These are phyloP conservation scores for Phytophthora parvispora DNA, from an alignment of 352 stramenopile species.

Conservation along the genomic window DNA sequence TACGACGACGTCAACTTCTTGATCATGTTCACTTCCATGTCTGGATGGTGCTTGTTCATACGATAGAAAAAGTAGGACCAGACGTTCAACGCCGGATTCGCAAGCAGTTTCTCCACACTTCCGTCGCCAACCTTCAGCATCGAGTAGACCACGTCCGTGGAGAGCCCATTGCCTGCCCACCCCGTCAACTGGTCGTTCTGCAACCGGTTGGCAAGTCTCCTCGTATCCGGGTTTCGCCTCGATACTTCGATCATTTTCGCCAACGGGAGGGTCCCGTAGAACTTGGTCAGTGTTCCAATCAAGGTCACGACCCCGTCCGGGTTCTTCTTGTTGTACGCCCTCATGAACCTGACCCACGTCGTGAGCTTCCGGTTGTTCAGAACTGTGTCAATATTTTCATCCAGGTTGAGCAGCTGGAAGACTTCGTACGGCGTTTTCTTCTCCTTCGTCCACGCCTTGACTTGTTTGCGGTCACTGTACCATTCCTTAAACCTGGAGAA, in stretches of 20 bases:
- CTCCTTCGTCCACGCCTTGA: constrained; percentile 4
- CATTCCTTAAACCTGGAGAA: constrained; percentile 2
- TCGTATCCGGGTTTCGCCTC: neutral
- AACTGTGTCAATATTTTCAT: neutral
- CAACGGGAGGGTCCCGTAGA: neutral
- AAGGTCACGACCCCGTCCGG: neutral
- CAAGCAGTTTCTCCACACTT: neutral
- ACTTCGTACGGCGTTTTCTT: constrained; percentile 3
- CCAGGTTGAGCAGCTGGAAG: constrained; percentile 9
- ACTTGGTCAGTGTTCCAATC: neutral
- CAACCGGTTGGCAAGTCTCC: neutral
- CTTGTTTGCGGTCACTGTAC: neutral
- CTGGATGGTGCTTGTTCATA: neutral
- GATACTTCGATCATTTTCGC: constrained; percentile 7
- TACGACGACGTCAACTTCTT: constrained; percentile 1
- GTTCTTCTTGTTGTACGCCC: constrained; percentile 7
- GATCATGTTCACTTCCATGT: neutral
- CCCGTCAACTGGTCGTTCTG: neutral
- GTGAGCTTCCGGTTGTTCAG: neutral
- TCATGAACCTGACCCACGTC: constrained; percentile 9
- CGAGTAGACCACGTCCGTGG: neutral
- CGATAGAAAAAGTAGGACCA: neutral
- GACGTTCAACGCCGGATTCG: neutral
- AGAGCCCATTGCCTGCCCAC: neutral
- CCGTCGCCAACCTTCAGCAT: neutral